Percentiles rank a stretch among this genome's conserved stretches.
Conservation (phyloP, 108 stramenopile species). For the Nannochloropsis granulata region DNA sequence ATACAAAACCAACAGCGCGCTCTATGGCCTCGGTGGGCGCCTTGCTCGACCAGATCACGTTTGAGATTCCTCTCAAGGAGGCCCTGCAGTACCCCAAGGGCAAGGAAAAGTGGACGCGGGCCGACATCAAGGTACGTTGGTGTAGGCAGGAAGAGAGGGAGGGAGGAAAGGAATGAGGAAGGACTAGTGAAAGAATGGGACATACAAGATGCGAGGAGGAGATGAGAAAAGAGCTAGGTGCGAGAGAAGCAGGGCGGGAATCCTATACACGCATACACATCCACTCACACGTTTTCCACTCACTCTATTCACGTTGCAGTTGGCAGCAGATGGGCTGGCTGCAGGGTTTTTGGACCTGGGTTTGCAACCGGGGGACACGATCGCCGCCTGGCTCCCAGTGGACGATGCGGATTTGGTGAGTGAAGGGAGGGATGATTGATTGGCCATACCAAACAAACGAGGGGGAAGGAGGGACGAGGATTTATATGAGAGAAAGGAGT, state of each 20-base stretch:
- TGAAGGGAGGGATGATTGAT: neutral
- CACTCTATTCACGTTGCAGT: neutral
- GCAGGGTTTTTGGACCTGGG: neutral
- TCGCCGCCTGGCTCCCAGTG: constrained; percentile 21
- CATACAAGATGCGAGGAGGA: too few relatives aligned
- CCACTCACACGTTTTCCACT: too few relatives aligned
- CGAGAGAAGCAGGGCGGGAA: too few relatives aligned
- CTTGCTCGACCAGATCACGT: constrained; percentile 4
- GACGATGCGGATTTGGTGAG: neutral
- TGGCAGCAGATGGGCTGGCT: neutral
- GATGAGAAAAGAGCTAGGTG: too few relatives aligned
- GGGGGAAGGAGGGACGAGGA: too few relatives aligned
- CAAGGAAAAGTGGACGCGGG: constrained; percentile 22
- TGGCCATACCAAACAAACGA: too few relatives aligned
- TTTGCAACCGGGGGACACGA: constrained; percentile 12
- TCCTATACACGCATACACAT: too few relatives aligned
- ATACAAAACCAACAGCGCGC: neutral
- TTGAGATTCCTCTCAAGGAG: constrained; percentile 25
- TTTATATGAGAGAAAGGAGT: too few relatives aligned
- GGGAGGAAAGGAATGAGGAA: neutral
- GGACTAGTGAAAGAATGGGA: too few relatives aligned
- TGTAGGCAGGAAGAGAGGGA: neutral
- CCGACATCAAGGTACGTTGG: constrained; percentile 6
- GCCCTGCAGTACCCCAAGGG: constrained; percentile 23
- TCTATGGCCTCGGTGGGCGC: neutral